phyloP scores from a whole-genome alignment of 164 flowering plant genomes.

The Tinospora cordifolia region DNA sequence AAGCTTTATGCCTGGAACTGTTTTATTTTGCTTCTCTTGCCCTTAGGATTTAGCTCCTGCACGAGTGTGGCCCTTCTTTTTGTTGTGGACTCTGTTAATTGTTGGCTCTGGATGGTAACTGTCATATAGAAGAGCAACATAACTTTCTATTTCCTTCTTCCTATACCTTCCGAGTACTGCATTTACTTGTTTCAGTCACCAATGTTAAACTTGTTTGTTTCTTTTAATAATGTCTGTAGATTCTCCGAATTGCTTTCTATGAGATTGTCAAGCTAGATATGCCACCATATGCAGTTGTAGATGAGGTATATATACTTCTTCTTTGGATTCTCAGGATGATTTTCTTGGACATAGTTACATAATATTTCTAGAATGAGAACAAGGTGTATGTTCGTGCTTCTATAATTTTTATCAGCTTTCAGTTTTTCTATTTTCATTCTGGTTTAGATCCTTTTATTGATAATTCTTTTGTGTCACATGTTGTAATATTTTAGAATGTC shows the following conservation, averaged over 20 bases:
- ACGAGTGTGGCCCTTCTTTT: too few relatives aligned
- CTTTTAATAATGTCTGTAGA: constrained; percentile 32
- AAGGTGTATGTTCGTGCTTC: background rate
- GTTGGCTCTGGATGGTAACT: too few relatives aligned
- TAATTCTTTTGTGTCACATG: background rate
- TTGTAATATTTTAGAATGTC: constrained; percentile 53
- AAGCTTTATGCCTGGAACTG: too few relatives aligned
- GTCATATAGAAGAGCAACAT: too few relatives aligned
- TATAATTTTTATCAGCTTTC: background rate
- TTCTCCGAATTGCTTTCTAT: constrained; percentile 83
- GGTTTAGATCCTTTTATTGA: constrained; percentile 3
- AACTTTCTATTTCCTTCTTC: background rate
- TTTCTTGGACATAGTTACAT: background rate
- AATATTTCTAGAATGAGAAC: background rate
- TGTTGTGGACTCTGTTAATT: too few relatives aligned
- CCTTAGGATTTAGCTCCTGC: too few relatives aligned
- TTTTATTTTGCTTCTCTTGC: too few relatives aligned
- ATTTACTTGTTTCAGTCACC: background rate
- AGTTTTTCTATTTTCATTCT: background rate
- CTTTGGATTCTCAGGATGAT: background rate
- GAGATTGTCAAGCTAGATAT: constrained; percentile 87
- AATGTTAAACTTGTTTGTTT: background rate
- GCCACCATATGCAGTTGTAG: constrained; percentile 93
- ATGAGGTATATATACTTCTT: constrained; percentile 53
- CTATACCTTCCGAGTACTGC: background rate